These are phyloP conservation scores for Ophiosphaerella herpotricha DNA, from an alignment of 2,329 filamentous ascomycete species.

Conservation along the genomic window DNA sequence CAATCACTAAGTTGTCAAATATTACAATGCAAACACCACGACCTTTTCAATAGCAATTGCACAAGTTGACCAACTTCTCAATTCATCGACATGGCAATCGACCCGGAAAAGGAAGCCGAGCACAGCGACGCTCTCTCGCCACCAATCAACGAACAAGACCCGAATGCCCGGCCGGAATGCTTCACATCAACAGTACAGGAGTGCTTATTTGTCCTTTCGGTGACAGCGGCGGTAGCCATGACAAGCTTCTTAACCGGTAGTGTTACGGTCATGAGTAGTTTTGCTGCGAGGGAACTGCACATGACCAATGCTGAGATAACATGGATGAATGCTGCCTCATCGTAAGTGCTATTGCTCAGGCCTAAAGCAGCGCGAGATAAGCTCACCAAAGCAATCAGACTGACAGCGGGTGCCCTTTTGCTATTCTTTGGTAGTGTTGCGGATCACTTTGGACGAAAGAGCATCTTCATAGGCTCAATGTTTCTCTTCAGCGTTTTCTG, in stretches of 20 bases:
- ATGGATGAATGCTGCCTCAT: constrained; percentile 68
- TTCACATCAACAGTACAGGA: constrained; percentile 68
- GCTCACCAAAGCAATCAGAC: constrained; percentile 39
- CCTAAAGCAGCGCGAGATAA: not conserved
- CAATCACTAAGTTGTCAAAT: not conserved
- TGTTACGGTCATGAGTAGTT: constrained; percentile 65
- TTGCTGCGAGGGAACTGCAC: constrained; percentile 61
- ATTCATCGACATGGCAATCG: constrained; percentile 10
- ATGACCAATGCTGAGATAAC: constrained; percentile 71
- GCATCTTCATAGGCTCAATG: constrained; percentile 64
- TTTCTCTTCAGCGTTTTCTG: constrained; percentile 62
- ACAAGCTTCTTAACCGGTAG: constrained; percentile 63
- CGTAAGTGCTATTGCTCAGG: constrained; percentile 46
- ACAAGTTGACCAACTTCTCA: not conserved
- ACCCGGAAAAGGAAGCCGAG: constrained; percentile 15
- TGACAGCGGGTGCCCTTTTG: constrained; percentile 67
- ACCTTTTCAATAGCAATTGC: not conserved
- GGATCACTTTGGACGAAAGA: constrained; percentile 68
- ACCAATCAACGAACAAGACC: constrained; percentile 33
- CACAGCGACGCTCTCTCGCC: constrained; percentile 13
- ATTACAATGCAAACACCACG: not conserved
- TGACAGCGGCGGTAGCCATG: constrained; percentile 69
- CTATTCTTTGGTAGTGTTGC: constrained; percentile 69
- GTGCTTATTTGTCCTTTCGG: constrained; percentile 67
- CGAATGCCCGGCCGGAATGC: constrained; percentile 56